Conservation (phyloP, 225 moss, liverwort and hornwort genomes). For the Marchantia polymorpha region DNA sequence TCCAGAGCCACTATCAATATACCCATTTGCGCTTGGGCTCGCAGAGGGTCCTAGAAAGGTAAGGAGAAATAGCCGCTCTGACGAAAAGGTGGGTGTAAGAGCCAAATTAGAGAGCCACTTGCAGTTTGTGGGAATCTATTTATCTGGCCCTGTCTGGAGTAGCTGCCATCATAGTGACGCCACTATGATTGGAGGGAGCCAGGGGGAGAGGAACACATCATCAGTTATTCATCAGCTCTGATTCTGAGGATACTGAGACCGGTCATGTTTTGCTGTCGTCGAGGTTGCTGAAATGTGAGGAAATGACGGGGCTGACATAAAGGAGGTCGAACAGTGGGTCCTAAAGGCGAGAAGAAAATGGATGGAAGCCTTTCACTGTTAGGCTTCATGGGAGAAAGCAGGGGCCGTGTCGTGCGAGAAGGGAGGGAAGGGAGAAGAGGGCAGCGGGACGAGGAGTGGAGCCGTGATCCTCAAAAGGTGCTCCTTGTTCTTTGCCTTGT, state of each 20-base stretch:
- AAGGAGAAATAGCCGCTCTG: not conserved
- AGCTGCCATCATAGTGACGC: conserved; percentile 3
- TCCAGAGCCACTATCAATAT: no score
- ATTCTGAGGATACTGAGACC: not conserved
- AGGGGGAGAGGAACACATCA: not conserved
- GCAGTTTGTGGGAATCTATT: not conserved
- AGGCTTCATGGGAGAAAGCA: not conserved
- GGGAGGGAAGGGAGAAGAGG: not conserved
- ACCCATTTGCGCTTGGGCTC: no score
- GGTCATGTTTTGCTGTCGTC: not conserved
- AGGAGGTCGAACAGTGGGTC: not conserved
- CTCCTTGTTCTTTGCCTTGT: conserved; percentile 1
- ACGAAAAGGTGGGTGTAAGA: not conserved
- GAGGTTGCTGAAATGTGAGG: not conserved
- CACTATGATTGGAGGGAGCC: conserved; percentile 5
- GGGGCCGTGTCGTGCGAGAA: not conserved
- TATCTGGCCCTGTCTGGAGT: not conserved
- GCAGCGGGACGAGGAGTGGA: not conserved
- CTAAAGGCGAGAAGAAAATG: not conserved
- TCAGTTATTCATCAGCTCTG: not conserved
- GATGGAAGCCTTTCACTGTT: not conserved
- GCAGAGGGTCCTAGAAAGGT: not conserved
- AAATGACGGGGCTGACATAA: not conserved
- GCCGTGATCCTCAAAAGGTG: not conserved
- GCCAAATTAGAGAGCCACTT: not conserved